Base-by-base conservation (phyloP, 164 flowering plant species). In the Magnolia changhungtana region DNA sequence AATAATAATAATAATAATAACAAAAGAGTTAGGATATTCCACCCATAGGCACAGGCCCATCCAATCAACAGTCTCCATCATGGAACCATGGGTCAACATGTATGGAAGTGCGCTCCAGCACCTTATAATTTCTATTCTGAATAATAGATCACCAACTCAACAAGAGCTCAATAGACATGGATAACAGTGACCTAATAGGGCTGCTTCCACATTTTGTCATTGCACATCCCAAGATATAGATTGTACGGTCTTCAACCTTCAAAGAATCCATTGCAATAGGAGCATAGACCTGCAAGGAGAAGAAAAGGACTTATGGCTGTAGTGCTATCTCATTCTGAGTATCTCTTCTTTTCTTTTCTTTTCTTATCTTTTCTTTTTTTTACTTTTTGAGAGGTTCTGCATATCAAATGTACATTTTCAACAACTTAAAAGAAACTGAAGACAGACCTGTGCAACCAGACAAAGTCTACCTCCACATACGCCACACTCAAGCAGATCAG, bases 381-480 rank as follows among this genome's bases (percentile, higher is more conserved):
- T 37, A 0, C 8, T 55, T 55, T 55, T 55, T 55, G 3, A 55
- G 45, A 37, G 45, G 45, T 37, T 37, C 45, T 37, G 7, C 45
- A 37, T 3, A 37, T 37, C 45, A 37, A 37, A 37, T 3, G 45
- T 37, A 37, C 45, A 37, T 37, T 37, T 37, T 37, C 45, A 37
- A 37, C 45, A 31, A 67, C 27, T 27, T 67, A 24, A 31, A 16
- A 67, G 37, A 14, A 69, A 27, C 29, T 7, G 10, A 18, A 67
- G 10, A 21, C 45, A 45, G 75, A 94, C 98, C 98, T 93, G 99
- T 50, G 91, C 89, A 77, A 93, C 80, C 63, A 95, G 92, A 75
- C 86, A 83, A 7, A 90, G 84, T 75, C 75, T 82, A 50, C 75
- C 83, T 76, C 86, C 81, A 83, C 99, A 95, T 5, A 64, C 78